Evolutionary conservation across 176 grass and related monocot species (phyloP).

Genomic region (Oryza longistaminata): DNA sequence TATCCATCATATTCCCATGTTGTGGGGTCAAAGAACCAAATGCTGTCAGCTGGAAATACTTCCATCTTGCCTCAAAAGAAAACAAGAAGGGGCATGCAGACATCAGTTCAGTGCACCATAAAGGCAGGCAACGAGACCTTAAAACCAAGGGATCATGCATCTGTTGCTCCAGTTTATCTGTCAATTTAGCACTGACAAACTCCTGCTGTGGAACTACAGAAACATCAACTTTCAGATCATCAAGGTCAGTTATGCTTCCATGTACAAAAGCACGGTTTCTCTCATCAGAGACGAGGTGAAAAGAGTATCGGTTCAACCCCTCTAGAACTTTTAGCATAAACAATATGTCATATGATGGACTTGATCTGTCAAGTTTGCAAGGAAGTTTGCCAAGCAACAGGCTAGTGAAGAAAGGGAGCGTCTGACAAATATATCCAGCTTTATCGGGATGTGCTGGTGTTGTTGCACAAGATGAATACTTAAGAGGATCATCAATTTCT

Average conservation of each 20-base stretch:
- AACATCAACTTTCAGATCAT: constrained; percentile 60
- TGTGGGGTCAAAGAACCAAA: constrained; percentile 69
- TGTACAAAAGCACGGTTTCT: constrained; percentile 62
- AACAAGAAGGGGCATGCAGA: constrained; percentile 92
- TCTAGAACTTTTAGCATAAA: constrained; percentile 91
- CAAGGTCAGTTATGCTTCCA: constrained; percentile 56
- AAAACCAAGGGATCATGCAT: constrained; percentile 80
- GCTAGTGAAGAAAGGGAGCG: constrained; percentile 69
- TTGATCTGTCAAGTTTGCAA: constrained; percentile 75
- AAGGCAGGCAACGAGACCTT: constrained; percentile 66
- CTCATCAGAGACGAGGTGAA: constrained; percentile 58
- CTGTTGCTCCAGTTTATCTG: constrained; percentile 99
- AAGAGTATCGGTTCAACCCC: constrained; percentile 73
- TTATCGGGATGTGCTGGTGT: constrained; percentile 33
- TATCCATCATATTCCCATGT: constrained; percentile 40
- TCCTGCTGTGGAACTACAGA: constrained; percentile 74
- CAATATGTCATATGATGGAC: constrained; percentile 74
- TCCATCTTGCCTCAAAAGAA: constrained; percentile 89
- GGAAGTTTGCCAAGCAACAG: constrained; percentile 69
- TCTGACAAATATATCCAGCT: constrained; percentile 56
- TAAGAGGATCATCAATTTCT: constrained; percentile 33
- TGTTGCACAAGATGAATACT: constrained; percentile 28
- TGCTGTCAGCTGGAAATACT: constrained; percentile 80
- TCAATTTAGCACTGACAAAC: constrained; percentile 82
- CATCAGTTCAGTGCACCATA: constrained; percentile 88